Evolutionary conservation across 257 asterid species (phyloP), one percentile per base, ranked within the genome.

Genomic region (Plantago elongata): DNA sequence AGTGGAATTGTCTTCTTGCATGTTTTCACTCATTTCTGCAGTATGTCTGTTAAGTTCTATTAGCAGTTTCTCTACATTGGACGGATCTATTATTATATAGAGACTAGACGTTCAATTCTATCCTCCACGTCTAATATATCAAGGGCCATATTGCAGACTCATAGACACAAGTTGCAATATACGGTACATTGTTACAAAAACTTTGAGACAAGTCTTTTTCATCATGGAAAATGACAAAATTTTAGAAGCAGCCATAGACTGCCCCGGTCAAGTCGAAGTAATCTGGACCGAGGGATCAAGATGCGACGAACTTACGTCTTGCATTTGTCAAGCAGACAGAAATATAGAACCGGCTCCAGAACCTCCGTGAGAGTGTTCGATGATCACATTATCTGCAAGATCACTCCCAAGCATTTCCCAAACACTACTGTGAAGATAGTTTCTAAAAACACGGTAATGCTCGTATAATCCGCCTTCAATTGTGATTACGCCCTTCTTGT

Each of bases 321-420:
- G 77, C 7, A 83, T 61, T 63, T 85, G 95, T 38, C 82, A 72
- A 64, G 96, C 92, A 29, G 96, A 88, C 9, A 81, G 73, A 29
- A 86, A 89, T 60, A 86, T 58, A n/a, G 95, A 72, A 58, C 89
- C 90, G 30, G 94, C 85, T 0, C 89, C 94, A 3, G 94, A 84
- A 43, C 90, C 97, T 5, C 97, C 95, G 58, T 82, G 95, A 48
- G 86, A 77, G 51, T 82, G 86, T 62, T 89, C 90, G 3, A 89
- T 77, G 22, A 80, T 69, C 61, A 86, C 83, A 22, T 86, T 86
- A 51, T 84, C 87, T 0, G 89, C 82, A 10, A 78, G 80, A 37
- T 80, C 95, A 16, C 69, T 66, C 16, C 96, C 96, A 1, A 89
- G 84, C 89, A 89, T 82, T 60, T 89, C 95, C 95, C 91, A 84